Percentiles rank a stretch among this genome's conserved stretches.
Evolutionary conservation across 2,329 filamentous ascomycete genomes (phyloP).

Genomic region (Harringtonia lauricola): DNA sequence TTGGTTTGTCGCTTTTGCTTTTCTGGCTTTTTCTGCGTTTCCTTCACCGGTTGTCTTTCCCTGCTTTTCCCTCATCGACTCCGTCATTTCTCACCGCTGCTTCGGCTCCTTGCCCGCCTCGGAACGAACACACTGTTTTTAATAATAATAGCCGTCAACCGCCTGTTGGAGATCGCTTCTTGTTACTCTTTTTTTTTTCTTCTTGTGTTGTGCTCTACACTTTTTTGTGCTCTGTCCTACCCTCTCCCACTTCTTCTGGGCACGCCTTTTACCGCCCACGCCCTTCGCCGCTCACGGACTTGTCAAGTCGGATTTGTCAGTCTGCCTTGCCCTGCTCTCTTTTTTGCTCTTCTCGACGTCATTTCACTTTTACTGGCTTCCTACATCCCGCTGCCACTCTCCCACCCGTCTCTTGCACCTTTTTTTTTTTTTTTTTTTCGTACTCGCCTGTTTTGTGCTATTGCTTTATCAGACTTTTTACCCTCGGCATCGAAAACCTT

Average conservation of each 20-base stretch:
- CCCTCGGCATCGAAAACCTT: neutral
- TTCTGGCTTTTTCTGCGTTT: conserved; percentile 1
- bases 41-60: conserved; percentile 2
- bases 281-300: too few relatives aligned
- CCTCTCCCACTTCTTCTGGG: too few relatives aligned
- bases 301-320: too few relatives aligned
- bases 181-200: neutral
- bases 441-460: neutral
- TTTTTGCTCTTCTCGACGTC: neutral
- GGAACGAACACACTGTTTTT: neutral
- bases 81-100: conserved; percentile 1
- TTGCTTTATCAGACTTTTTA: neutral
- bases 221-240: neutral
- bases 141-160: neutral
- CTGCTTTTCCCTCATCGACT: conserved; percentile 1
- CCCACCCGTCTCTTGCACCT: too few relatives aligned
- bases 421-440: too few relatives aligned
- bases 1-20: neutral
- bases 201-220: neutral
- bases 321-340: too few relatives aligned
- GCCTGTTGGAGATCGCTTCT: neutral
- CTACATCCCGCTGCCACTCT: too few relatives aligned
- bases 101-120: neutral
- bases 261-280: too few relatives aligned
- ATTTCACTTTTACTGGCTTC: too few relatives aligned